A percentile compares a stretch with the other conserved stretches of the same genome.
Evolutionary conservation across 2,329 filamentous ascomycete genomes (phyloP).

Genomic region (Dactylonectria estremocensis): DNA sequence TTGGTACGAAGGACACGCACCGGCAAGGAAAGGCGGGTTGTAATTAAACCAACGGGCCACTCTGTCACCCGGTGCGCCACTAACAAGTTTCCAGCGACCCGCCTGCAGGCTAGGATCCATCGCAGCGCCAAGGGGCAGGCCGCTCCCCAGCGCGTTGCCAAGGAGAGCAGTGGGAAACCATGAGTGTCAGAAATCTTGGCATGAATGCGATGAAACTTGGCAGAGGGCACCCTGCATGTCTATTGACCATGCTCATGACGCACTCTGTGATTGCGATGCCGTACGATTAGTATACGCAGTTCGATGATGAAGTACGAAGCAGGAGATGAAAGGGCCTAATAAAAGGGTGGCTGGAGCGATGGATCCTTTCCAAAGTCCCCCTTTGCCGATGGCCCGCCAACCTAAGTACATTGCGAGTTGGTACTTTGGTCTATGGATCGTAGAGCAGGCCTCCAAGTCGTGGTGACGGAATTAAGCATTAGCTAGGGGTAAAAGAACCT

Average conservation of each 20-base stretch:
- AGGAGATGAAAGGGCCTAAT: neutral
- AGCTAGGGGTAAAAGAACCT: neutral
- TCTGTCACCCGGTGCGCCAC: neutral
- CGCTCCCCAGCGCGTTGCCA: neutral
- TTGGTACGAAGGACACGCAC: neutral
- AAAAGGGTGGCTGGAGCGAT: neutral
- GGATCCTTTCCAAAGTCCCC: neutral
- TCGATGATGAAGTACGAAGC: neutral
- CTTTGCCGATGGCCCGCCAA: slow-evolving; percentile 9
- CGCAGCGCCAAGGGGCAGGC: neutral
- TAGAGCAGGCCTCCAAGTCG: neutral
- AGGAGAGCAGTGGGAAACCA: slow-evolving; percentile 1
- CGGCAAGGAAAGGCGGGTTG: neutral
- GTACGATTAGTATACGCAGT: neutral
- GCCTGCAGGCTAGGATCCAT: neutral
- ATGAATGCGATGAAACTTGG: slow-evolving; percentile 28
- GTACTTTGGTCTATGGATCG: neutral
- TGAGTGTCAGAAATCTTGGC: slow-evolving; percentile 23
- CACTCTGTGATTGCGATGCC: neutral
- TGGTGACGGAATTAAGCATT: neutral
- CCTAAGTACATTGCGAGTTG: neutral
- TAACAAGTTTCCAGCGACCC: neutral
- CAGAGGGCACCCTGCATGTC: slow-evolving; percentile 3
- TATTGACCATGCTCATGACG: neutral
- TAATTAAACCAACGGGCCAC: slow-evolving; percentile 6